Base-by-base conservation (phyloP, 2,329 filamentous ascomycete species). In the Trichoderma atroviride region DNA sequence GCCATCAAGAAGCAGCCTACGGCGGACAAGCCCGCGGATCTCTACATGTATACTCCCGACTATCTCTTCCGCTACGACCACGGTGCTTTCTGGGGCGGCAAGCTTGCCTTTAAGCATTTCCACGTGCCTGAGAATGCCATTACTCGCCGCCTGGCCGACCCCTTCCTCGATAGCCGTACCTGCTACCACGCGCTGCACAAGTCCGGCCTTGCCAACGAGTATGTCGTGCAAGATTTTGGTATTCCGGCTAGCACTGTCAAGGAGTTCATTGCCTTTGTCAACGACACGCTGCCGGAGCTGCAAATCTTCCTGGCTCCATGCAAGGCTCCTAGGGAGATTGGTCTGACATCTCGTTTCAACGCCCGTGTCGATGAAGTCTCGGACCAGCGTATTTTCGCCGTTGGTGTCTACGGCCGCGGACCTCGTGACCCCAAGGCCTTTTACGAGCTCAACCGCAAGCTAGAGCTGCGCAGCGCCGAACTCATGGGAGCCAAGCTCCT, bases 11-110 rank as follows among this genome's bases (percentile, higher is more conserved):
- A 74, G 70, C 73, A 78, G 59, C 77, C 74, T 22, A 73, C 72
- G 1, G 31, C 64, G 19, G 73, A 74, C 31, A 73, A 71, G 52
- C 72, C 72, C 13, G 61, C 66, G n/a, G 65, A 70, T 19, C 61
- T 75, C 40, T 75, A 74, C 68, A 82, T 86, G 31, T 83, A 83
- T 0, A 74, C 85, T 1, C 79, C 80, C 14, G 85, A 87, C 71
- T 87, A 87, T 74, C 82, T 87, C 73, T 87, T 87, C 77, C 82
- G 85, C 63, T 87, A 87, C 76, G 85, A 87, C 73, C 83, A 85
- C 53, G 85, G 85, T 59, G 84, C 82, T 22, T 87, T 87, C 78
- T 87, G 85, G 85, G 83, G 84, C 10, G 85, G 83, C 43, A 78
- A 78, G 31, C 82, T 81, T 27, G 83, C 84, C 3, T 87, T 86